Evolutionary conservation across 257 asterid species (phyloP).

Genomic region (Forsythia suspensa): DNA sequence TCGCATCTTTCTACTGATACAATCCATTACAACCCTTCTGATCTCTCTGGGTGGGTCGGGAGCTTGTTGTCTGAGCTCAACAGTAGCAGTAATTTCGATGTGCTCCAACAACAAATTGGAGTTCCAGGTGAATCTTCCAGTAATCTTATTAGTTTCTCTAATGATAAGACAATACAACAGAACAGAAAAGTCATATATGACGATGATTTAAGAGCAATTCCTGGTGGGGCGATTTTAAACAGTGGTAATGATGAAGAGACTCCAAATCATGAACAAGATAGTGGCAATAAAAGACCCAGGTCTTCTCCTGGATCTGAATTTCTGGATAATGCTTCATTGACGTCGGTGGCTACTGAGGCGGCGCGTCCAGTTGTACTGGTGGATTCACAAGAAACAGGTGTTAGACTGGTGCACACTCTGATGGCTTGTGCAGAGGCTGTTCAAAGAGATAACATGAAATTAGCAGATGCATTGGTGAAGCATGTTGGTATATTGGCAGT

Average conservation of each 20-base stretch:
- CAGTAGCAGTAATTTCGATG: conserved; percentile 18
- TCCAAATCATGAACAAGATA: conserved; percentile 16
- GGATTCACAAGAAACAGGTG: conserved; percentile 80
- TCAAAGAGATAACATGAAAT: conserved; percentile 50
- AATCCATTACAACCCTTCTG: conserved; percentile 75
- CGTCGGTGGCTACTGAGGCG: conserved; percentile 22
- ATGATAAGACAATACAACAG: background rate
- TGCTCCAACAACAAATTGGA: conserved; percentile 7
- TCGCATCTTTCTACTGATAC: conserved; percentile 43
- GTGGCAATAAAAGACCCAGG: conserved; percentile 46
- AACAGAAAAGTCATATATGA: conserved; percentile 35
- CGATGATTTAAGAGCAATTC: conserved; percentile 77
- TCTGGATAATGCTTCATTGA: background rate
- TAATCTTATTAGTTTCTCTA: conserved; percentile 21
- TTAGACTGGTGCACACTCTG: conserved; percentile 71
- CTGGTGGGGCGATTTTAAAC: conserved; percentile 63
- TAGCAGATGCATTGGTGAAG: conserved; percentile 67
- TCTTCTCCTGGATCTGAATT: conserved; percentile 42
- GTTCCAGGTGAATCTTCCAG: conserved; percentile 31
- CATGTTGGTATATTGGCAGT: conserved; percentile 66
- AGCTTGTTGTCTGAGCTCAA: conserved; percentile 59
- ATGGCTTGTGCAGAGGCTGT: conserved; percentile 85
- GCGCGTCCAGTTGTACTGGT: conserved; percentile 59
- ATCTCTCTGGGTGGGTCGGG: conserved; percentile 74
- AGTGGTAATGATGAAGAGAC: conserved; percentile 2